These are phyloP conservation scores for Erythrobasidium hasegawianum DNA, from an alignment of 1,284 basidiomycete genomes.

Conservation along the genomic window DNA sequence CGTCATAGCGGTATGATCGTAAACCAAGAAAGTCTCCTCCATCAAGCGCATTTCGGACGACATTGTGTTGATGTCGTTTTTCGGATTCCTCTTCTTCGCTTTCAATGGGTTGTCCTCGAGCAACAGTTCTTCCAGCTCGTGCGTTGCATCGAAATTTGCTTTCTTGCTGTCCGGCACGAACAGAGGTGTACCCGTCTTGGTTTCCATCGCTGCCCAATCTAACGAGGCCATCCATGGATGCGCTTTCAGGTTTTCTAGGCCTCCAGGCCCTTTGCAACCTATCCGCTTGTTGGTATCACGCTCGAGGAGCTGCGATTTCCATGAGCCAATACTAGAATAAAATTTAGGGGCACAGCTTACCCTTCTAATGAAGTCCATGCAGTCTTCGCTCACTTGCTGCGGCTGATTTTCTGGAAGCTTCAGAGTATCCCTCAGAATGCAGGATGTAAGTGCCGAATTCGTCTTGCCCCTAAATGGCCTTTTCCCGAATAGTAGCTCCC, in stretches of 20 bases:
- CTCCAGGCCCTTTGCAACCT: constrained; percentile 64
- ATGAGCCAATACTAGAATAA: too few species aligned
- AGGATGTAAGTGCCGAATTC: constrained; percentile 80
- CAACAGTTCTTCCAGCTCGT: constrained; percentile 91
- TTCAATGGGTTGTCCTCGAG: constrained; percentile 96
- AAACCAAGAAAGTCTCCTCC: constrained; percentile 65
- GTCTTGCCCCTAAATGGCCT: constrained; percentile 88
- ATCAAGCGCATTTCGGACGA: constrained; percentile 90
- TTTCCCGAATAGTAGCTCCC: constrained; percentile 84
- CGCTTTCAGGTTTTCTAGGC: constrained; percentile 58
- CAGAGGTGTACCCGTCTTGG: constrained; percentile 73
- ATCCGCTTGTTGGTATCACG: constrained; percentile 76
- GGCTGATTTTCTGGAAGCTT: constrained; percentile 41
- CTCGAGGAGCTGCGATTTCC: constrained; percentile 75
- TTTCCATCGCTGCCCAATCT: constrained; percentile 80
- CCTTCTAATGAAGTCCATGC: constrained; percentile 69
- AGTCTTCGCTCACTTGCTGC: constrained; percentile 71
- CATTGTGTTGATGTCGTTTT: constrained; percentile 76
- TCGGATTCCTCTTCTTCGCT: constrained; percentile 83
- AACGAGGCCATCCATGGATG: constrained; percentile 83
- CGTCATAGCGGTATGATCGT: constrained; percentile 32
- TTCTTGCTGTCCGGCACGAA: constrained; percentile 96
- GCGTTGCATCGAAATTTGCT: constrained; percentile 98
- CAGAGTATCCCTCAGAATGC: constrained; percentile 61
- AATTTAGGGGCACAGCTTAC: constrained; percentile 46